These are phyloP conservation scores for Corylus heterophylla DNA, from an alignment of 306 rosid genomes.

Conservation along the genomic window DNA sequence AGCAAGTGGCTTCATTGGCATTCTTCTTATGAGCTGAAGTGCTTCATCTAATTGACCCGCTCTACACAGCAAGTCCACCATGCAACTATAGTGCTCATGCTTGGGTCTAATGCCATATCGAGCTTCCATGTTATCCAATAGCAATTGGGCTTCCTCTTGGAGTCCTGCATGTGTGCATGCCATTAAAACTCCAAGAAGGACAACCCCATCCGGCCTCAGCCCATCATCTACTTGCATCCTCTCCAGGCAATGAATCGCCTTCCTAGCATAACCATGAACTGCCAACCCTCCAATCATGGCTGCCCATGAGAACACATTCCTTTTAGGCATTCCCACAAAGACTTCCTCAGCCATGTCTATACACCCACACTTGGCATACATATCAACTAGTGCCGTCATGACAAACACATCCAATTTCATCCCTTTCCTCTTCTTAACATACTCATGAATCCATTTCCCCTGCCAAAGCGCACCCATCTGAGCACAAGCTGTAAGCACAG, in stretches of 20 bases:
- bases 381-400: conserved; percentile 43
- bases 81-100: conserved; percentile 47
- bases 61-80: conserved; percentile 45
- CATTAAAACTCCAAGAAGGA: conserved; percentile 41
- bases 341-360: conserved; percentile 41
- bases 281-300: conserved; percentile 48
- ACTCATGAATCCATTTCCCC: conserved; percentile 48
- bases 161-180: conserved; percentile 47
- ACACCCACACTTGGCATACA: conserved; percentile 49
- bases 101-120: conserved; percentile 35
- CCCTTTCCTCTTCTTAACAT: conserved; percentile 25
- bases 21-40: conserved; percentile 33
- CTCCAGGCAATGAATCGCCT: conserved; percentile 31
- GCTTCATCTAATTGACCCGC: conserved; percentile 39
- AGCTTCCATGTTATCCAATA: conserved; percentile 35
- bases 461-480: conserved; percentile 40
- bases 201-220: conserved; percentile 43
- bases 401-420: conserved; percentile 32
- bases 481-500: conserved; percentile 41
- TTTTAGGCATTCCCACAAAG: conserved; percentile 36
- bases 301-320: conserved; percentile 47
- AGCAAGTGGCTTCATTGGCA: conserved; percentile 53
- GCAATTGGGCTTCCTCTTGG: conserved; percentile 33
- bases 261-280: conserved; percentile 29
- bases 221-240: conserved; percentile 44